Evolutionary conservation across 1,139 yeast species (phyloP).

Genomic region (Diutina siamensis): DNA sequence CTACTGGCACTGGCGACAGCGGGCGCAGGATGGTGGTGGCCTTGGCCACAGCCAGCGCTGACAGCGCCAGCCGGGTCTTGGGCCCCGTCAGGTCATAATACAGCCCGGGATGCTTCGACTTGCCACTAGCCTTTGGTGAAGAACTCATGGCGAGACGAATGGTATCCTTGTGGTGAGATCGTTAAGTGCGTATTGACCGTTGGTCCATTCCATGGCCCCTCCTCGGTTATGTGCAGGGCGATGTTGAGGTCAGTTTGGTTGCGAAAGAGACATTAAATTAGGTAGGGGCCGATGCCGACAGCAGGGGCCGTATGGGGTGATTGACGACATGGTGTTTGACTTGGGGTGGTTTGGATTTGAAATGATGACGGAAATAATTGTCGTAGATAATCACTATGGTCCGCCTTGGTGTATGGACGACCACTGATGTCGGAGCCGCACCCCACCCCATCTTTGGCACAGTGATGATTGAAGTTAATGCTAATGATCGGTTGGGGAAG

Average conservation of each 20-base stretch:
- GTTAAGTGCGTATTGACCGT: not conserved
- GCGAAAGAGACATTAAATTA: no score
- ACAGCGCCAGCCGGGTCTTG: not conserved
- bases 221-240: not conserved
- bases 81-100: not conserved
- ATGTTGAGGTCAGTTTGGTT: no score
- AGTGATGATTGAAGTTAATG: slow-evolving; percentile 12
- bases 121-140: not conserved
- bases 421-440: no score
- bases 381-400: not conserved
- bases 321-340: no score
- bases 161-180: not conserved
- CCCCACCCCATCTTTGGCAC: no score
- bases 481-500: slow-evolving; percentile 55
- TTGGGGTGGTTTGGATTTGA: no score
- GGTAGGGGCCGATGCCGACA: not conserved
- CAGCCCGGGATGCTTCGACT: not conserved
- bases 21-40: not conserved
- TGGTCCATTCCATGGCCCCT: not conserved
- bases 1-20: not conserved
- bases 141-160: not conserved
- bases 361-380: no score
- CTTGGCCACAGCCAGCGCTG: not conserved
- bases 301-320: no score
- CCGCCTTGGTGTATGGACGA: not conserved